Conservation (phyloP, 208 protist species). For the Acanthamoeba royreba region DNA sequence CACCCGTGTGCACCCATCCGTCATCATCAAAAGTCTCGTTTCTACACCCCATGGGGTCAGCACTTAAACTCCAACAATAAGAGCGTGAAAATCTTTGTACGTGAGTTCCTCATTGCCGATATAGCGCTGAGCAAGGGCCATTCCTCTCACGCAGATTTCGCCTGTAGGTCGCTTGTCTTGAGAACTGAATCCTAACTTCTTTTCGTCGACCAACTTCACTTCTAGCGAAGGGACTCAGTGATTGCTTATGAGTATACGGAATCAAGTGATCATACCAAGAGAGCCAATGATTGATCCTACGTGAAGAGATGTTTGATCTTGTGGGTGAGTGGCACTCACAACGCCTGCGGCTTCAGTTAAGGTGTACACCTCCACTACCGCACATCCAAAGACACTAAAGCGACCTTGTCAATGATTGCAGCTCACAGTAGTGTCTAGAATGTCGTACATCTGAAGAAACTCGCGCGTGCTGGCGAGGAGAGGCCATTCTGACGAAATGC, state of each 20-base stretch:
- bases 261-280: not conserved
- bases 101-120: not conserved
- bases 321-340: not conserved
- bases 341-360: slow-evolving; percentile 19
- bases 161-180: not conserved
- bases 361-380: slow-evolving; percentile 6
- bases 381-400: slow-evolving; percentile 8
- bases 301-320: not conserved
- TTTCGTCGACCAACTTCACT: slow-evolving; percentile 26
- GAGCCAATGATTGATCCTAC: not conserved
- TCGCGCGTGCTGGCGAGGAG: not conserved
- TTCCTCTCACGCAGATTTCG: slow-evolving; percentile 15
- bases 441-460: slow-evolving; percentile 44
- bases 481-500: not conserved
- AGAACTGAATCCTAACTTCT: not conserved
- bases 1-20: slow-evolving; percentile 86
- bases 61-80: too few relatives aligned
- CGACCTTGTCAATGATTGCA: too few relatives aligned
- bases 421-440: too few relatives aligned
- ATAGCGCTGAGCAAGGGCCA: slow-evolving; percentile 9
- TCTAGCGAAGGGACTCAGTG: not conserved
- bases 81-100: too few relatives aligned
- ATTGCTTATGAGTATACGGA: too few relatives aligned
- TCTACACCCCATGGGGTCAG: too few relatives aligned
- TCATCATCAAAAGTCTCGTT: slow-evolving; percentile 58